phyloP scores from a whole-genome alignment of 306 rosid genomes.

The Vigna angularis region DNA sequence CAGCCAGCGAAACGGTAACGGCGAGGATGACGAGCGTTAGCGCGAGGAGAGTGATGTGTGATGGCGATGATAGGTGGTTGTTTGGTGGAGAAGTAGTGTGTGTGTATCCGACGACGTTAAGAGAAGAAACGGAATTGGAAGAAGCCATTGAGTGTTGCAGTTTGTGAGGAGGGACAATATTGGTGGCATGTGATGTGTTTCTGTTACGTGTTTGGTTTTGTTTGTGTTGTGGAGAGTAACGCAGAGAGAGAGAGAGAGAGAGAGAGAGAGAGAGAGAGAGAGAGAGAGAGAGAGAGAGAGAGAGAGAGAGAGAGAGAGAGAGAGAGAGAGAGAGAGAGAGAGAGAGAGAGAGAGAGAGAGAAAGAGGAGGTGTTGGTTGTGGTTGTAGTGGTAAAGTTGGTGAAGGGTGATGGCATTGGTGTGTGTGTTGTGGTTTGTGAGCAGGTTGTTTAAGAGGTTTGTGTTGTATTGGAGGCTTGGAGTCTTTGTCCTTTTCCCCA shows the following conservation, averaged over 20 bases:
- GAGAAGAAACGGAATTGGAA: constrained; percentile 26
- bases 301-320: constrained; percentile 31
- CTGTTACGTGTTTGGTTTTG: background rate
- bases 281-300: constrained; percentile 27
- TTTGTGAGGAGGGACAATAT: background rate
- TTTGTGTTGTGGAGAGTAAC: background rate
- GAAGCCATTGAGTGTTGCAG: constrained; percentile 15
- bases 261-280: constrained; percentile 34
- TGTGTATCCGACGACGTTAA: constrained; percentile 15
- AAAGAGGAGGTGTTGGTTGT: constrained; percentile 17
- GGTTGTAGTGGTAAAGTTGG: constrained; percentile 39
- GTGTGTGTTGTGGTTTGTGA: constrained; percentile 12
- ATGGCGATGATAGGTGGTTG: constrained; percentile 22
- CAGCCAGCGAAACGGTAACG: constrained; percentile 44
- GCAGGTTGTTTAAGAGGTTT: constrained; percentile 17
- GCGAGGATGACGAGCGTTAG: constrained; percentile 55
- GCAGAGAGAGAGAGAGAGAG: background rate
- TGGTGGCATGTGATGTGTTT: constrained; percentile 24
- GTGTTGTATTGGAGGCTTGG: background rate
- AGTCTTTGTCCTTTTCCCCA: constrained; percentile 25
- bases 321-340: constrained; percentile 29
- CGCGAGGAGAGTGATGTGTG: constrained; percentile 44
- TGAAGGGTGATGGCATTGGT: constrained; percentile 37
- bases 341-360: constrained; percentile 26
- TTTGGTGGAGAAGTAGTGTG: constrained; percentile 26